Conservation (phyloP, 495 filamentous ascomycete genomes). For the Hypoxylon crocopeplum region DNA sequence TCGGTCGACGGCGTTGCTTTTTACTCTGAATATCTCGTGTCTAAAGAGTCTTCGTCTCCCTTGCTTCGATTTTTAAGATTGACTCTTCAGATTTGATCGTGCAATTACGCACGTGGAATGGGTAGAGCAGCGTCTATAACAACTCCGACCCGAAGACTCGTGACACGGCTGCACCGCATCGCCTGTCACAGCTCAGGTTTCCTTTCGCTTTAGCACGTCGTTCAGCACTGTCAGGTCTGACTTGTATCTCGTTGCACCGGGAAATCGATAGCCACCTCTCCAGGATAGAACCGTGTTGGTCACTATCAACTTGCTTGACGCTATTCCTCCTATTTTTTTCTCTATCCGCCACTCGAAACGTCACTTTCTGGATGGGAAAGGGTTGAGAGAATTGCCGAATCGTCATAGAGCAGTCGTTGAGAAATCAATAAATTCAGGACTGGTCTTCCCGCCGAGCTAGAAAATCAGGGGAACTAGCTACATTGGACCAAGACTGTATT, state of each 20-base stretch:
- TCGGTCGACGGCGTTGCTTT: conserved; percentile 6
- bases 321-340: conserved; percentile 1
- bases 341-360: neutral
- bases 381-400: neutral
- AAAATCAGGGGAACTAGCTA: conserved; percentile 19
- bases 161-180: conserved; percentile 18
- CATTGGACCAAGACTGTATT: conserved; percentile 14
- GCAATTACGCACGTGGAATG: conserved; percentile 24
- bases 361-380: conserved; percentile 11
- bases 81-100: neutral
- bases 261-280: neutral
- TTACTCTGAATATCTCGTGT: conserved; percentile 4
- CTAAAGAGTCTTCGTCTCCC: conserved; percentile 10
- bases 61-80: conserved; percentile 16
- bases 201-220: conserved; percentile 7
- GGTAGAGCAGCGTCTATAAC: conserved; percentile 5
- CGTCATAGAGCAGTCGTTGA: neutral
- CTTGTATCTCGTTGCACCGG: conserved; percentile 1
- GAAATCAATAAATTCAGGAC: neutral
- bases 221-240: conserved; percentile 4
- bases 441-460: neutral
- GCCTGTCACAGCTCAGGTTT: conserved; percentile 3
- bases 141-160: conserved; percentile 1
- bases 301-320: conserved; percentile 7
- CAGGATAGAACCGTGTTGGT: conserved; percentile 3